Conservation (phyloP, 2,329 filamentous ascomycete genomes). For the Fusarium tanahbumbuense region DNA sequence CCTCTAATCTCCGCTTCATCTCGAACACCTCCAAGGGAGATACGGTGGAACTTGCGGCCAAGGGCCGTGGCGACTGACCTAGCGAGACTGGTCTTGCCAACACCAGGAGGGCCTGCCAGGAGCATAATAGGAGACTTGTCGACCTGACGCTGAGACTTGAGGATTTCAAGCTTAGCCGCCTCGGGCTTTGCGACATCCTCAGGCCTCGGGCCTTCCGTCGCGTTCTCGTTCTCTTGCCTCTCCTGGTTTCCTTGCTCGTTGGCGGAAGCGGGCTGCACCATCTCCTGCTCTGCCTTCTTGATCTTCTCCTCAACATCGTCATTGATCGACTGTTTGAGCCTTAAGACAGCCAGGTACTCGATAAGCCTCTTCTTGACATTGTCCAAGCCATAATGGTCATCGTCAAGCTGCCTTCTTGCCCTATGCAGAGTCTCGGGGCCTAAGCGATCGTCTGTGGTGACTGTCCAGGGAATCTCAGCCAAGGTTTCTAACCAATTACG, state of each 20-base stretch:
- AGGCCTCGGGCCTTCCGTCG: conserved; percentile 40
- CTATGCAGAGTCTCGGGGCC: conserved; percentile 81
- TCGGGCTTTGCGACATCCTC: conserved; percentile 51
- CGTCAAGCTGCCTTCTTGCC: conserved; percentile 90
- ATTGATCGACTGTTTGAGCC: conserved; percentile 92
- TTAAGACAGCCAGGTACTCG: conserved; percentile 95
- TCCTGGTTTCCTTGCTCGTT: conserved; percentile 28
- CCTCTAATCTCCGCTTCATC: conserved; percentile 98
- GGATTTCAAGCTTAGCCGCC: conserved; percentile 74
- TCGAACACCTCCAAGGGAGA: conserved; percentile 93
- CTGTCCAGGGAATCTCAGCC: conserved; percentile 92
- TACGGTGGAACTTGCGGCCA: conserved; percentile 95
- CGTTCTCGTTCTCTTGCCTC: conserved; percentile 30
- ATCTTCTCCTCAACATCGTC: conserved; percentile 85
- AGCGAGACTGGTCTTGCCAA: conserved; percentile 95
- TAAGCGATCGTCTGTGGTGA: conserved; percentile 85
- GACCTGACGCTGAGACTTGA: conserved; percentile 85
- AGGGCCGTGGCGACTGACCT: conserved; percentile 92
- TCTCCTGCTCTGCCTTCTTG: conserved; percentile 70
- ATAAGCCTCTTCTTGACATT: conserved; percentile 97
- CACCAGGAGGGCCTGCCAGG: conserved; percentile 91
- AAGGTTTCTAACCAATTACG: conserved; percentile 94
- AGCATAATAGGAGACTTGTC: conserved; percentile 97
- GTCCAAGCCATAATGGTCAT: conserved; percentile 95
- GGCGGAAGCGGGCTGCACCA: conserved; percentile 51